These are phyloP conservation scores for Bryoglossum gracile DNA, from an alignment of 495 filamentous ascomycete species.

Conservation along the genomic window DNA sequence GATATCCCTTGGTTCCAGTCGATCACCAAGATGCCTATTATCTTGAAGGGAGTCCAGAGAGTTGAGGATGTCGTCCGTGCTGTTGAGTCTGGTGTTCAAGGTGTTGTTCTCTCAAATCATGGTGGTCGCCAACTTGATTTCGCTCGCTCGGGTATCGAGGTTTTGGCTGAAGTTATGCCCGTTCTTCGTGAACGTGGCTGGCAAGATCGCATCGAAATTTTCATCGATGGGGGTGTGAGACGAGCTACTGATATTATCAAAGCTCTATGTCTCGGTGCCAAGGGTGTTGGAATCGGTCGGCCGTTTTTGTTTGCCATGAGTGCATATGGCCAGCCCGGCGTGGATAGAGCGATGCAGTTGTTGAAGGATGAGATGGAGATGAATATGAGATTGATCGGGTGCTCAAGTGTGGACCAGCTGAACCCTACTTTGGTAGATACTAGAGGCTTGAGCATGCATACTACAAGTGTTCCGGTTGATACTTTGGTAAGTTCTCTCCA, in stretches of 20 bases:
- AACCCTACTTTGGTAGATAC: conserved; percentile 73
- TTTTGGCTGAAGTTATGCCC: conserved; percentile 95
- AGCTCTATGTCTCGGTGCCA: conserved; percentile 87
- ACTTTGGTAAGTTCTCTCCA: conserved; percentile 39
- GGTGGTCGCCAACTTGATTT: conserved; percentile 96
- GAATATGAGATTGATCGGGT: conserved; percentile 93
- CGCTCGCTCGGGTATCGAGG: conserved; percentile 81
- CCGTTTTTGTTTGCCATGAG: conserved; percentile 97
- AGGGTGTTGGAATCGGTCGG: conserved; percentile 86
- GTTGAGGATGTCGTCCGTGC: conserved; percentile 90
- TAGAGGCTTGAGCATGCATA: conserved; percentile 64
- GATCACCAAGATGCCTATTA: conserved; percentile 93
- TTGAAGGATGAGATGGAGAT: conserved; percentile 98
- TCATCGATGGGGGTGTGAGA: conserved; percentile 82
- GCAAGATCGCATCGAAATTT: conserved; percentile 83
- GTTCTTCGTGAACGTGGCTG: conserved; percentile 74
- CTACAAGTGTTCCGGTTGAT: conserved; percentile 56
- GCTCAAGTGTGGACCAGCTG: conserved; percentile 62
- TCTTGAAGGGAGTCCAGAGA: conserved; percentile 93
- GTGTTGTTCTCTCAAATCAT: conserved; percentile 94
- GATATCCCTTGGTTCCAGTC: conserved; percentile 92
- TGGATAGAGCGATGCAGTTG: conserved; percentile 87
- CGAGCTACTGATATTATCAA: conserved; percentile 94
- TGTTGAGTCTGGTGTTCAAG: conserved; percentile 75
- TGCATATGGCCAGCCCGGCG: conserved; percentile 79